Conservation (phyloP, 1,139 yeast species). For the Pichia kudriavzevii region DNA sequence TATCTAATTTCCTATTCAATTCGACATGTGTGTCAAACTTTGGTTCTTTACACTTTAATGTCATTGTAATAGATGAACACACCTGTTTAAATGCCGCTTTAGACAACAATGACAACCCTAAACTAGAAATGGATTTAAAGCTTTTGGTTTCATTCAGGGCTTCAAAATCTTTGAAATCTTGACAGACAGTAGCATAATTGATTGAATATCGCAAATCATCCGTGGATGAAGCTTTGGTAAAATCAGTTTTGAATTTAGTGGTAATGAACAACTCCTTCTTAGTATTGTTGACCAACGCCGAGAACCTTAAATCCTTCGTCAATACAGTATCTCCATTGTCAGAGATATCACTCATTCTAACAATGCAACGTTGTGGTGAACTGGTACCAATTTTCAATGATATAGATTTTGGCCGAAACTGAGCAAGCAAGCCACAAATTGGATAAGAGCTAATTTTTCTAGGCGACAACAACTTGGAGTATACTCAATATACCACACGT, state of each 20-base stretch:
- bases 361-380: too few species aligned
- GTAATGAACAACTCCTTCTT: conserved; percentile 13
- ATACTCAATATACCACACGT: too few species aligned
- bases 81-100: conserved; percentile 25
- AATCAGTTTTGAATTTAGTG: conserved; percentile 56
- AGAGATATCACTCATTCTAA: too few species aligned
- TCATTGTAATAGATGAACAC: conserved; percentile 16
- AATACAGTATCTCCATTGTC: conserved; percentile 19
- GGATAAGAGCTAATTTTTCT: too few species aligned
- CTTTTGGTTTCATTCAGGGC: conserved; percentile 37
- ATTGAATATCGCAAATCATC: conserved; percentile 78
- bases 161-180: conserved; percentile 50
- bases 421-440: too few species aligned
- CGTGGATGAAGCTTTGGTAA: conserved; percentile 58
- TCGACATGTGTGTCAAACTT: conserved; percentile 4
- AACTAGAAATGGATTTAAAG: conserved; percentile 45
- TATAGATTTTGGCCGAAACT: too few species aligned
- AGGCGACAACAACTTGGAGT: neutral
- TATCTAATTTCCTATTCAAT: conserved; percentile 9
- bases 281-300: conserved; percentile 12
- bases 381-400: too few species aligned
- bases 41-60: conserved; percentile 4
- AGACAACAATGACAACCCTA: conserved; percentile 51
- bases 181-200: conserved; percentile 78
- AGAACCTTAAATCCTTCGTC: conserved; percentile 16